Conservation (phyloP, 257 asterid genomes). For the Anisodus tanguticus region DNA sequence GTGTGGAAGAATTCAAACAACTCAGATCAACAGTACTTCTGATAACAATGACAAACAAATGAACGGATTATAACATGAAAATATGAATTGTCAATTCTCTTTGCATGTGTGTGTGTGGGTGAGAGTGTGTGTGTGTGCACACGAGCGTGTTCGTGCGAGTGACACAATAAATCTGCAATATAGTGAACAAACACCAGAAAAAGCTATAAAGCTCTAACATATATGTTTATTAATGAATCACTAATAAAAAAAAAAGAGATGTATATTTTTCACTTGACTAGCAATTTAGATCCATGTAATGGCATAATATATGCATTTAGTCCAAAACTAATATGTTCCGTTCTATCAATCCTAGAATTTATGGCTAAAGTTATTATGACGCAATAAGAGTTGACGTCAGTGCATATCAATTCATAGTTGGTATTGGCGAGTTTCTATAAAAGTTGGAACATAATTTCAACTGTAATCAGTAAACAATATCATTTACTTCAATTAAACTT, state of each 20-base stretch:
- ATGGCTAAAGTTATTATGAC: too few species aligned
- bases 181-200: neutral
- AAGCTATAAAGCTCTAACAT: neutral
- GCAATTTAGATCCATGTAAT: too few species aligned
- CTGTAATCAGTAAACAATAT: too few species aligned
- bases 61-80: neutral
- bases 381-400: too few species aligned
- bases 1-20: neutral
- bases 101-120: neutral
- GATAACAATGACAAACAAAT: neutral
- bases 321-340: too few species aligned
- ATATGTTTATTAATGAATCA: neutral
- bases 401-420: too few species aligned
- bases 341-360: too few species aligned
- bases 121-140: neutral
- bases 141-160: neutral
- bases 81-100: neutral
- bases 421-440: too few species aligned
- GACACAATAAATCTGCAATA: neutral
- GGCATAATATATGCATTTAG: too few species aligned
- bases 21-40: neutral
- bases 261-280: too few species aligned
- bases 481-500: too few species aligned
- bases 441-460: too few species aligned
- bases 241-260: neutral